Base-by-base conservation (phyloP, 2,329 filamentous ascomycete species). In the Purpureocillium lavendulum region DNA sequence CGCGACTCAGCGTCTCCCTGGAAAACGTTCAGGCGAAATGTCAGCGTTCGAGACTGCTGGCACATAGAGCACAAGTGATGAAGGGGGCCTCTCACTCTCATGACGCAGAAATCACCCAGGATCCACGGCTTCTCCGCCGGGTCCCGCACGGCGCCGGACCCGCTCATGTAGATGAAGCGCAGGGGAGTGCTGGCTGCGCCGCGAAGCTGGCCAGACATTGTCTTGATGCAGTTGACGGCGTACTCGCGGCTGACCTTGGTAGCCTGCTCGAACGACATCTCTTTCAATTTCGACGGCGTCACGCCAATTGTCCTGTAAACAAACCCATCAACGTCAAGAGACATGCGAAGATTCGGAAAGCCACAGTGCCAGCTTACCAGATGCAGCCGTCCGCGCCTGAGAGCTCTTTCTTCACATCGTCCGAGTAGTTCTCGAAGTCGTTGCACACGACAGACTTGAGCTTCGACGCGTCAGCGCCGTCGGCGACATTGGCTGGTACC, bases 151-250 rank as follows among this genome's bases (percentile, higher is more conserved):
- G 60, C 58, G 1, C 50, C 54, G 2, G 54, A 47, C 3, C 71
- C 73, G 45, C 71, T 76, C 43, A 69, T 59, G 48, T 73, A 73
- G 3, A 73, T 36, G 42, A 73, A 74, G 2, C 63, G 62, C 28
- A 73, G 56, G 0, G 69, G 65, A 33, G 52, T 57, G 12, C 44
- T 36, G 2, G 45, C 38, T 0, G 44, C 39, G 13, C 39, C 38
- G 0, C 50, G 47, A 10, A 48, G 50, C 12, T 57, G 45, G 7
- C 57, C 47, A 7, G 52, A 49, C 3, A 70, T 58, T 0, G 58
- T 56, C n/a, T 65, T 49, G 16, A 69, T 44, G 0, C 51, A 56
- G 1, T 46, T 41, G 3, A 57, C 31, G 1, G 57, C 46, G 14
- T 53, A 59, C 11, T 60, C 63, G 2, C 61, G 57, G 42, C 65